Percentiles rank a stretch among this genome's conserved stretches.
These are phyloP conservation scores for Pichia sp. DNA, from an alignment of 1,139 yeast species.

Conservation along the genomic window DNA sequence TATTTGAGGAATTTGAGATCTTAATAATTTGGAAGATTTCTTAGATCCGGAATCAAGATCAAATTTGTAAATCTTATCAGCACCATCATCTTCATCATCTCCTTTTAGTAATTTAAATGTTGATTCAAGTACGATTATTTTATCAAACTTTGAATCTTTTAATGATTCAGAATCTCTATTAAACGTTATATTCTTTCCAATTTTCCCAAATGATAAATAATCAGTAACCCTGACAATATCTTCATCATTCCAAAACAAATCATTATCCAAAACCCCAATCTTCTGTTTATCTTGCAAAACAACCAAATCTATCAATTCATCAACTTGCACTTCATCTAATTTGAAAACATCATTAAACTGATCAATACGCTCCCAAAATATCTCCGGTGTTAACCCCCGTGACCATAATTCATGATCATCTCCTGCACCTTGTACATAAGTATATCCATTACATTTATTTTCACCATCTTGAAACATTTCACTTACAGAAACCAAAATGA, in stretches of 20 bases:
- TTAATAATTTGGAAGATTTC: constrained; percentile 53
- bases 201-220: constrained; percentile 13
- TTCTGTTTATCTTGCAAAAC: constrained; percentile 12
- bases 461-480: constrained; percentile 50
- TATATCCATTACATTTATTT: constrained; percentile 38
- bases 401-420: constrained; percentile 94
- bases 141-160: constrained; percentile 12
- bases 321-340: constrained; percentile 35
- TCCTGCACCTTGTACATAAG: constrained; percentile 86
- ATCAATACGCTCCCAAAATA: constrained; percentile 50
- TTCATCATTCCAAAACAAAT: constrained; percentile 2
- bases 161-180: neutral
- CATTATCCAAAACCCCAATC: neutral
- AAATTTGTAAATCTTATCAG: constrained; percentile 2
- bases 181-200: constrained; percentile 7
- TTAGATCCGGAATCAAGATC: constrained; percentile 38
- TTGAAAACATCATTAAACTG: constrained; percentile 31
- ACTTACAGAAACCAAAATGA: constrained; percentile 59
- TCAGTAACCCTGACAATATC: constrained; percentile 4
- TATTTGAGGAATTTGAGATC: constrained; percentile 14
- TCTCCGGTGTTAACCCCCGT: constrained; percentile 41
- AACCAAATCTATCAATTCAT: constrained; percentile 23
- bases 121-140: constrained; percentile 16
- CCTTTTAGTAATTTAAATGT: constrained; percentile 1
- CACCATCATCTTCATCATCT: neutral